Base-by-base conservation (phyloP, 768 basidiomycete genomes). In the Psilocybe cubensis region DNA sequence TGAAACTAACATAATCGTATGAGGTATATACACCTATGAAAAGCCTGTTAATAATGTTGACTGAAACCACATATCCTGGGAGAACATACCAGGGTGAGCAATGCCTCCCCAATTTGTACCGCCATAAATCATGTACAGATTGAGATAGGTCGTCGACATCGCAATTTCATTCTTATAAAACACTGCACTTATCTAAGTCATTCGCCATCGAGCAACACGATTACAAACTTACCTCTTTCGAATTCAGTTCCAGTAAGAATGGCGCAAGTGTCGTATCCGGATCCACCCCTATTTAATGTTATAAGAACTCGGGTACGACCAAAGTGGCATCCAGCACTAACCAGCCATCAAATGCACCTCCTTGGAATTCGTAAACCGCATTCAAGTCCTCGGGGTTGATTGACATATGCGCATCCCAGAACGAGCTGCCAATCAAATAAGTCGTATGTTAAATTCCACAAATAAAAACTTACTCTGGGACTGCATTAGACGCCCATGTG, bases 341-440 rank as follows among this genome's bases (percentile, higher is more conserved):
- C 74, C 76, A 81, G 54, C 73, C 74, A 63, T 85, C 83, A 41
- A 82, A 80, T 14, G 81, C 71, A 35, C 84, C 84, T 7, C 80
- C 83, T 65, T 79, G 79, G 60, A 76, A 75, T 57, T 81, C 81
- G 64, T 69, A 79, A 1, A 79, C 69, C 28, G 76, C 77, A 51
- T 79, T 76, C 10, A 70, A 68, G 50, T 69, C 69, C 35, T 78
- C 61, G 1, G 78, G 78, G 33, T 72, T 76, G 47, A 63, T 66
- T 42, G 66, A 49, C 51, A 71, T 11, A 62, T 81, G 80, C 3
- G 76, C 66, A 21, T 66, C 73, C 69, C 73, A 77, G 62, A 78
- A 78, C 29, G 62, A 75, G 52, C 75, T 77, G 10, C 21, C 54
- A 23, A 40, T 18, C 10, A 28, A 24, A 5, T 40, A 28, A 18